A percentile compares a stretch with the other conserved stretches of the same genome.
phyloP scores from a whole-genome alignment of 805 yeast genomes.

The Wickerhamomyces alni region DNA sequence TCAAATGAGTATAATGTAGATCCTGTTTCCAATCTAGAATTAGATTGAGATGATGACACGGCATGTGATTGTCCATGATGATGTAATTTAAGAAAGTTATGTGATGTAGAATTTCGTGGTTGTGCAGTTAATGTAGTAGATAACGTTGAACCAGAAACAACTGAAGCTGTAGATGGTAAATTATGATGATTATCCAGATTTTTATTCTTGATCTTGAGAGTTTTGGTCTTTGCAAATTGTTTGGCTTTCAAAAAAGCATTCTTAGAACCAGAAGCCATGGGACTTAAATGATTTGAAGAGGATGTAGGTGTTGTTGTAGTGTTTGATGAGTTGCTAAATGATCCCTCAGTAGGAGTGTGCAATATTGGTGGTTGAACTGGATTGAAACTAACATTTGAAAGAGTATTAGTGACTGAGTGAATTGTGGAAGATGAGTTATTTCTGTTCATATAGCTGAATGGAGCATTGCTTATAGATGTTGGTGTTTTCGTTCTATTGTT shows the following conservation, averaged over 20 bases:
- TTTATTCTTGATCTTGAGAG: slow-evolving; percentile 12
- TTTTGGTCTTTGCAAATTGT: slow-evolving; percentile 22
- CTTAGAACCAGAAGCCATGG: slow-evolving; percentile 12
- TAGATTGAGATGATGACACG: slow-evolving; percentile 32
- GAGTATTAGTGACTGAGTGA: slow-evolving; percentile 17
- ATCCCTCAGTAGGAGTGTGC: background rate
- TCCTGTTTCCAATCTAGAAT: slow-evolving; percentile 29
- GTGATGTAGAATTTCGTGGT: slow-evolving; percentile 9
- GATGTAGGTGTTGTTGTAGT: background rate
- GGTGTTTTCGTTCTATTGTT: background rate
- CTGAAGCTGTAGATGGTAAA: background rate
- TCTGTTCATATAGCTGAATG: slow-evolving; percentile 11
- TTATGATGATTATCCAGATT: background rate
- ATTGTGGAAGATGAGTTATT: slow-evolving; percentile 21
- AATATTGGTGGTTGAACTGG: background rate
- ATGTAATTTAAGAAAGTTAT: slow-evolving; percentile 17
- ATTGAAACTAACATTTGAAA: slow-evolving; percentile 22
- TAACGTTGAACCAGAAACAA: background rate
- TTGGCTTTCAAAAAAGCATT: slow-evolving; percentile 21
- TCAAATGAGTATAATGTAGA: slow-evolving; percentile 32
- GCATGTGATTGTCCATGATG: slow-evolving; percentile 19
- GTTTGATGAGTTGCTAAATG: background rate
- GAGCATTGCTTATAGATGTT: slow-evolving; percentile 1
- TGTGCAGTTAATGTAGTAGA: background rate
- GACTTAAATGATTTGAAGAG: slow-evolving; percentile 4